Evolutionary conservation across 1,284 basidiomycete species (phyloP), one percentile per base, ranked within the genome.

Genomic region (Limonomyces culmigenus): DNA sequence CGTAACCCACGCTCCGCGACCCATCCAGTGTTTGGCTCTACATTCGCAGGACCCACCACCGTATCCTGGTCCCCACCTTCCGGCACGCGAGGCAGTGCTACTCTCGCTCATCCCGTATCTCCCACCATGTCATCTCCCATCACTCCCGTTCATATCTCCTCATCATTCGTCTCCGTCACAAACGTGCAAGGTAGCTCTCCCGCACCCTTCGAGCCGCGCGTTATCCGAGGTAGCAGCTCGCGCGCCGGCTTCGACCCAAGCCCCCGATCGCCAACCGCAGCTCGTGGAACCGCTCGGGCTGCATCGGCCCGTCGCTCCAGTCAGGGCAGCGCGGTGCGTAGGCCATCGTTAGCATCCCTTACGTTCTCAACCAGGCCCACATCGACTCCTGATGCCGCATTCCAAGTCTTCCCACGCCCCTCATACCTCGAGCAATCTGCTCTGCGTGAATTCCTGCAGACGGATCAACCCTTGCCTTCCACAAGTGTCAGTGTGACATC

Each of bases 351-450:
- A 8, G 8, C 8, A 8, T 8, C 23, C 8, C 23, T n/a, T 27
- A n/a, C 8, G 8, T 8, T n/a, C 8, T n/a, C 23, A 27, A 27
- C 23, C 23, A 27, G 8, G n/a, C 23, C 23, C 23, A 27, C 23
- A 27, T 27, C 23, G 23, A n/a, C 23, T 27, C 23, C 23, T n/a
- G n/a, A 27, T 27, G n/a, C 8, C 23, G 23, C 23, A n/a, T n/a
- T n/a, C 8, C 19, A n/a, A 3, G 50, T 65, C 13, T 81, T 81
- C 48, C 60, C 65, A 37, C 66, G 71, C 19, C 81, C 81, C 2
- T 51, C 70, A 2, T 86, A 86, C 52, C 65, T 86, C 34, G 74
- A 79, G 25, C 64, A 80, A 50, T 81, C 80, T 3, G 67, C 74
- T 3, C 58, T 86, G 35, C 70, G 74, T 37, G 60, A 81, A 45